A percentile compares a stretch with the other conserved stretches of the same genome.
Conservation (phyloP, 2,329 filamentous ascomycete species). For the Rhynchosporium graminicola region DNA sequence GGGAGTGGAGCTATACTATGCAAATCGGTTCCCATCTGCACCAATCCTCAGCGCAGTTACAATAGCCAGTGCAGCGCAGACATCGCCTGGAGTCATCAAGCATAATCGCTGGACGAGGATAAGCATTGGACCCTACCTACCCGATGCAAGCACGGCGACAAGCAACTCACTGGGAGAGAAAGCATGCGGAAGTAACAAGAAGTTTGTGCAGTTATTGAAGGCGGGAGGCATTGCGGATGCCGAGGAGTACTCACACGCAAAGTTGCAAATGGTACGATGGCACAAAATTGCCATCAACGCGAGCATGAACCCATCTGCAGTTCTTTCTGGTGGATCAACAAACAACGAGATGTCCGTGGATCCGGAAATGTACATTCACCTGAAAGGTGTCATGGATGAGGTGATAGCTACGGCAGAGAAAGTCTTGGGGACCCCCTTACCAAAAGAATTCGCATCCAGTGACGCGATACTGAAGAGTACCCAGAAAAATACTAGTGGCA, state of each 20-base stretch:
- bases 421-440: conserved; percentile 62
- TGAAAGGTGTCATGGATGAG: conserved; percentile 69
- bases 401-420: conserved; percentile 64
- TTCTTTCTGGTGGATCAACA: conserved; percentile 63
- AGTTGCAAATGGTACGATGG: conserved; percentile 71
- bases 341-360: conserved; percentile 69
- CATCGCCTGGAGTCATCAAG: conserved; percentile 59
- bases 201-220: conserved; percentile 49
- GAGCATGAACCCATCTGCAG: conserved; percentile 71
- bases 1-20: conserved; percentile 55
- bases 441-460: conserved; percentile 59
- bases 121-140: conserved; percentile 65
- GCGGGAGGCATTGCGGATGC: conserved; percentile 64
- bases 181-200: conserved; percentile 40
- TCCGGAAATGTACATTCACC: conserved; percentile 60
- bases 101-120: conserved; percentile 76
- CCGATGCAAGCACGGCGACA: conserved; percentile 44
- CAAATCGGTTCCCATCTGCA: conserved; percentile 58
- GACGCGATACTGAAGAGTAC: conserved; percentile 65
- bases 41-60: conserved; percentile 69
- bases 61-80: conserved; percentile 68
- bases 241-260: conserved; percentile 62
- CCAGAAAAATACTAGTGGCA: conserved; percentile 61
- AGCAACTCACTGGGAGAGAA: conserved; percentile 11
- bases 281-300: conserved; percentile 78